phyloP scores from a whole-genome alignment of 1,284 basidiomycete genomes.

The Tranzscheliella williamsii region DNA sequence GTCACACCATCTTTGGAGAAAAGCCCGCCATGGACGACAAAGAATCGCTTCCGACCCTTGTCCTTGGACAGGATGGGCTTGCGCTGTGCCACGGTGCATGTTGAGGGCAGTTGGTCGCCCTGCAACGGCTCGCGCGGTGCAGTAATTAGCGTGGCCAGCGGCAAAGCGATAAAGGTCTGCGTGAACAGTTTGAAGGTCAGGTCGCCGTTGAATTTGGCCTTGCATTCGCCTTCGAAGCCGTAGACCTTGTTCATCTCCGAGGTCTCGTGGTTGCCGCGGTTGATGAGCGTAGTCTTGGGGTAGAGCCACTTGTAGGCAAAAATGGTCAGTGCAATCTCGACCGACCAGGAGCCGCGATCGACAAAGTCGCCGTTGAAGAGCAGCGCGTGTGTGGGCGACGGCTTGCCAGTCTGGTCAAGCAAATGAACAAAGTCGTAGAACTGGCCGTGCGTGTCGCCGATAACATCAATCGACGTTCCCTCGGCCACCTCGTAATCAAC shows the following conservation, averaged over 20 bases:
- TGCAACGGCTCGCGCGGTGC: conserved; percentile 70
- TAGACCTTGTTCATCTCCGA: conserved; percentile 72
- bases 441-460: conserved; percentile 62
- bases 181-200: conserved; percentile 59
- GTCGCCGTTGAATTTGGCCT: conserved; percentile 63
- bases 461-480: conserved; percentile 67
- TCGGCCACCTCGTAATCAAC: conserved; percentile 78
- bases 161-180: conserved; percentile 62
- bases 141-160: conserved; percentile 81
- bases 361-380: conserved; percentile 66
- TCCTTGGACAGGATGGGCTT: conserved; percentile 75
- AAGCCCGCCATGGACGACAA: conserved; percentile 87
- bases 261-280: conserved; percentile 94
- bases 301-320: conserved; percentile 87
- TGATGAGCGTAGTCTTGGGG: conserved; percentile 55
- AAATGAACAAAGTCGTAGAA: conserved; percentile 92
- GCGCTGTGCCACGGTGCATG: conserved; percentile 47
- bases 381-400: conserved; percentile 50
- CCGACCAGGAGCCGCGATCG: conserved; percentile 94
- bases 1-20: conserved; percentile 93
- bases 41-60: conserved; percentile 78
- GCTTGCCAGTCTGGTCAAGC: conserved; percentile 75
- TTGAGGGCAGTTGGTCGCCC: conserved; percentile 37
- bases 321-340: conserved; percentile 90
- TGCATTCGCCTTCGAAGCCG: conserved; percentile 94